Evolutionary conservation across 2,329 filamentous ascomycete genomes (phyloP).

Genomic region (Aureobasidium sp.): DNA sequence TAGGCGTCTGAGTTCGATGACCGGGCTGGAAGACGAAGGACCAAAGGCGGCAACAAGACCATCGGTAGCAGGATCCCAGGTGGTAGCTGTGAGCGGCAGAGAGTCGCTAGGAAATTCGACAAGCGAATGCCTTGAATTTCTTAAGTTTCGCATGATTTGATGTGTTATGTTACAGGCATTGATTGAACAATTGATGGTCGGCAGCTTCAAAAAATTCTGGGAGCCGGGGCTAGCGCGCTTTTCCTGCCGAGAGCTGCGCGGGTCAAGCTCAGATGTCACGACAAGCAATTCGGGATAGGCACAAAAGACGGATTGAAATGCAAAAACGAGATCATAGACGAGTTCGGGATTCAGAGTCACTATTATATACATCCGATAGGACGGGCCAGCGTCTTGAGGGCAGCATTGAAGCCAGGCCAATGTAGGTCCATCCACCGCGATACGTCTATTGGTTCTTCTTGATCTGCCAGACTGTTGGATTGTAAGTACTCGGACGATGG

Average conservation of each 20-base stretch:
- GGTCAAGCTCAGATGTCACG: slow-evolving; percentile 6
- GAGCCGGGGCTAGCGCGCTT: slow-evolving; percentile 11
- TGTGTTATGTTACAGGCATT: slow-evolving; percentile 15
- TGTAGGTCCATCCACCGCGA: slow-evolving; percentile 1
- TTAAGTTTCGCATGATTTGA: slow-evolving; percentile 73
- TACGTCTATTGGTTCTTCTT: slow-evolving; percentile 47
- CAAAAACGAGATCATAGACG: not conserved
- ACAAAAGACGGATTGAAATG: not conserved
- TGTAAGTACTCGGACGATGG: slow-evolving; percentile 20
- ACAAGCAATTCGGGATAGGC: not conserved
- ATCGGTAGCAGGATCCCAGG: slow-evolving; percentile 77
- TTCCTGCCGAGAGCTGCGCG: slow-evolving; percentile 11
- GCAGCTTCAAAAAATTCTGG: slow-evolving; percentile 16
- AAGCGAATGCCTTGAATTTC: slow-evolving; percentile 62
- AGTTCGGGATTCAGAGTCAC: not conserved
- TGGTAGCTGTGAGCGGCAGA: slow-evolving; percentile 61
- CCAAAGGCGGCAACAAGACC: slow-evolving; percentile 77
- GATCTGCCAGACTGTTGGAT: slow-evolving; percentile 53
- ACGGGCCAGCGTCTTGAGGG: slow-evolving; percentile 1
- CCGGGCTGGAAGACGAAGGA: slow-evolving; percentile 58
- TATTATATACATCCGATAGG: slow-evolving; percentile 13
- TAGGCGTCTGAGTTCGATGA: slow-evolving; percentile 62
- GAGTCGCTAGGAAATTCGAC: slow-evolving; percentile 49
- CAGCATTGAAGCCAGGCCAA: not conserved
- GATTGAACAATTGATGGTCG: slow-evolving; percentile 15